Conservation (phyloP, 2,329 filamentous ascomycete genomes). For the Aspergillus persii region DNA sequence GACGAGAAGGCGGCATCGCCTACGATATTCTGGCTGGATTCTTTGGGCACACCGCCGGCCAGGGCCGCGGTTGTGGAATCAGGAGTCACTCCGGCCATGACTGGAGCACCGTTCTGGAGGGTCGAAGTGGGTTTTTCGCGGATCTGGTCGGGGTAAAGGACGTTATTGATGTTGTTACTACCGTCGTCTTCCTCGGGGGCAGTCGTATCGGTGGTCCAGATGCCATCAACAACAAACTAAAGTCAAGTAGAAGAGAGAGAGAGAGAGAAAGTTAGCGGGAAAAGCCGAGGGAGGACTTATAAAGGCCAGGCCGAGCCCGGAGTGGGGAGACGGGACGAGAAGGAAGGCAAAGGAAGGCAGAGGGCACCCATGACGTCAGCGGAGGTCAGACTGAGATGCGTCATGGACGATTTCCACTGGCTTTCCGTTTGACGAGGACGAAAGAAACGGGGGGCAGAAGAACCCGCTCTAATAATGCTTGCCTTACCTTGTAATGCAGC, state of each 20-base stretch:
- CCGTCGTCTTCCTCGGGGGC: slow-evolving; percentile 80
- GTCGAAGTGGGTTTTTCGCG: slow-evolving; percentile 19
- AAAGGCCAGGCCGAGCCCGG: slow-evolving; percentile 9
- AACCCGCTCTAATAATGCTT: too few relatives aligned
- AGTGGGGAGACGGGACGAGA: slow-evolving; percentile 15
- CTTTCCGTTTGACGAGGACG: neutral
- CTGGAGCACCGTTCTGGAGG: slow-evolving; percentile 21
- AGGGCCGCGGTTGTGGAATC: slow-evolving; percentile 66
- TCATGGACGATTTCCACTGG: slow-evolving; percentile 16
- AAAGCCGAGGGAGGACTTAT: slow-evolving; percentile 19
- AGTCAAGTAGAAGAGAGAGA: slow-evolving; percentile 7
- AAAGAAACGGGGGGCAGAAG: too few relatives aligned
- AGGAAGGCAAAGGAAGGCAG: neutral
- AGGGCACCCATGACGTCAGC: slow-evolving; percentile 16
- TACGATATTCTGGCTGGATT: slow-evolving; percentile 22
- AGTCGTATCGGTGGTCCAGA: slow-evolving; percentile 80
- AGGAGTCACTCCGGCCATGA: slow-evolving; percentile 64
- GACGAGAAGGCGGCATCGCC: slow-evolving; percentile 58
- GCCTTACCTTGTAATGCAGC: slow-evolving; percentile 87
- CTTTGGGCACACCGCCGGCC: slow-evolving; percentile 35
- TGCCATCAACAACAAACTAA: slow-evolving; percentile 92
- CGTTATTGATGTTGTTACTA: slow-evolving; percentile 87
- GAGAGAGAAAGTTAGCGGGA: slow-evolving; percentile 10
- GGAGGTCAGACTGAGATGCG: slow-evolving; percentile 25
- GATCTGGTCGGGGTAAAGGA: slow-evolving; percentile 74